Conservation (phyloP, 1,284 basidiomycete species). For the Fereydounia khargensis region DNA sequence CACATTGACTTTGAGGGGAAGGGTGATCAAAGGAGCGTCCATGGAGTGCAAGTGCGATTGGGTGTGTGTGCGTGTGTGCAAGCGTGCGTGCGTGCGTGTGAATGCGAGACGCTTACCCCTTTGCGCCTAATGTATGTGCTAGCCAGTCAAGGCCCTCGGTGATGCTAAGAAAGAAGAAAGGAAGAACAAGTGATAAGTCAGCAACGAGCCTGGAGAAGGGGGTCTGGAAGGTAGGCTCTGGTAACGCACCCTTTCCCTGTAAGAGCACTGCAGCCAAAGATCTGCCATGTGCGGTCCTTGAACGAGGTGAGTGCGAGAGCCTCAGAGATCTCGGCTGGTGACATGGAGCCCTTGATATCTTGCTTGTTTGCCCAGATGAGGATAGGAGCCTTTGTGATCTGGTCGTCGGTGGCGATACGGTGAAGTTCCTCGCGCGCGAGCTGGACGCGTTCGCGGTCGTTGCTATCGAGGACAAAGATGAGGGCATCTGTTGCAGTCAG, state of each 20-base stretch:
- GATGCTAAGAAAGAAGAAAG: conserved; percentile 7
- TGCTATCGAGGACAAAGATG: conserved; percentile 62
- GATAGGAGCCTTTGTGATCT: conserved; percentile 58
- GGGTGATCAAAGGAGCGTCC: too few relatives aligned
- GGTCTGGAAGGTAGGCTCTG: too few relatives aligned
- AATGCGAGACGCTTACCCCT: conserved; percentile 14
- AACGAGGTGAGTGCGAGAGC: conserved; percentile 60
- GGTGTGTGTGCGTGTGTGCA: background rate
- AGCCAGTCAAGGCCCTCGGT: conserved; percentile 53
- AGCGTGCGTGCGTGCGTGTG: too few relatives aligned
- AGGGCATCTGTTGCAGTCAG: conserved; percentile 60
- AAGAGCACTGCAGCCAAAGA: conserved; percentile 61
- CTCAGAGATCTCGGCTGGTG: conserved; percentile 61
- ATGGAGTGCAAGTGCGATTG: too few relatives aligned
- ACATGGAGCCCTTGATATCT: conserved; percentile 59
- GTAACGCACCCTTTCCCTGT: conserved; percentile 53
- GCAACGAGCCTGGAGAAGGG: background rate
- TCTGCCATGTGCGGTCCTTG: conserved; percentile 62
- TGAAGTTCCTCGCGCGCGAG: conserved; percentile 61
- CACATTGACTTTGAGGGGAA: too few relatives aligned
- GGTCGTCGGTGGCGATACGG: conserved; percentile 56
- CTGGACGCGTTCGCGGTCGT: conserved; percentile 59
- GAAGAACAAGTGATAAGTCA: background rate
- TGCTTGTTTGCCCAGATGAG: conserved; percentile 63
- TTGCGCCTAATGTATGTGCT: conserved; percentile 36